Evolutionary conservation across 108 stramenopile genomes (phyloP), one percentile per base, ranked within the genome.

Genomic region (Fistulifera solaris): DNA sequence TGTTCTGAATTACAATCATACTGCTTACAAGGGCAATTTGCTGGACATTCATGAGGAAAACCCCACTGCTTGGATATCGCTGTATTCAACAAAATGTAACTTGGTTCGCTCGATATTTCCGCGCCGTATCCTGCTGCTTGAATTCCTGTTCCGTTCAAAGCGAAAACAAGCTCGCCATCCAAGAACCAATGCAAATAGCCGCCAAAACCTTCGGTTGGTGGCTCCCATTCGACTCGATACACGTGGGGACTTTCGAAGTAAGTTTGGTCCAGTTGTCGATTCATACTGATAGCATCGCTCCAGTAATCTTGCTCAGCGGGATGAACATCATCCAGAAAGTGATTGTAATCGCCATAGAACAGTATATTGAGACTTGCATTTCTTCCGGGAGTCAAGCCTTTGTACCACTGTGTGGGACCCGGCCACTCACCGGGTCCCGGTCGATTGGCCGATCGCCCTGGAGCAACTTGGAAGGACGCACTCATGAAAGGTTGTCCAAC

Each of bases 161-260:
- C 81, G 38, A 90, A 49, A 12, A 97, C 66, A 46, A 92, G 65
- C 27, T 86, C 70, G 40, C 73, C 88, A 75, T 97, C 94, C 24
- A 96, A 38, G 60, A 82, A 98, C 97, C 97, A 98, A 38, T 71
- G 61, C 6, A 96, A 17, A 52, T 93, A 87, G 1, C 88, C 88
- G 54, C 74, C 66, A 26, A 56, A 67, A 2, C 71, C 66, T 7
- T 72, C 60, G 10, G 80, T 78, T 21, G 85, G 87, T 40, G 86
- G 56, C 46, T 90, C 83, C 97, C 97, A 98, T 65, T 98, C 95
- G n/a, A 98, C 53, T 31, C 95, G 59, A 70, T 95, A 98, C 26
- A 45, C 63, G 63, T 96, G 94, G n/a, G 67, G 62, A n/a, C 55
- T 49, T 5, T 83, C 75, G 75, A 95, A 98, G 66, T 94, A 78